Evolutionary conservation across 2,329 filamentous ascomycete species (phyloP).

Genomic region (Endoconidiophora polonica): DNA sequence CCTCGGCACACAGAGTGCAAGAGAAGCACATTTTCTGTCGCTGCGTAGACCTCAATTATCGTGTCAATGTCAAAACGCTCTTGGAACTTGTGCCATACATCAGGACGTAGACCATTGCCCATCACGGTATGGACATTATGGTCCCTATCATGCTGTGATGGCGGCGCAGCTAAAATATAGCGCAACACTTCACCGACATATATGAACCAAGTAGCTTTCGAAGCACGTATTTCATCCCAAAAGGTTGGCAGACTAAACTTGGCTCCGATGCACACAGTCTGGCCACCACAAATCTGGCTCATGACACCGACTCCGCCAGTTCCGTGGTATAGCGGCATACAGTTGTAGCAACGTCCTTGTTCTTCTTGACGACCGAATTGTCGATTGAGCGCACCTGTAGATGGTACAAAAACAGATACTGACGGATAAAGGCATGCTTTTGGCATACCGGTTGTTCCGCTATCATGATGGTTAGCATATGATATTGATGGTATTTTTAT

Average conservation of each 20-base stretch:
- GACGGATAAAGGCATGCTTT: conserved; percentile 51
- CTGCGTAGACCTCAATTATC: conserved; percentile 62
- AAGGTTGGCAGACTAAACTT: conserved; percentile 54
- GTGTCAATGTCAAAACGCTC: conserved; percentile 45
- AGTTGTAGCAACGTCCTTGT: conserved; percentile 46
- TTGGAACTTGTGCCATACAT: conserved; percentile 49
- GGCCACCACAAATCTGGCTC: conserved; percentile 32
- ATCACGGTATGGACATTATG: conserved; percentile 44
- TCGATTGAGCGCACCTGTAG: conserved; percentile 13
- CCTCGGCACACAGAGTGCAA: conserved; percentile 44
- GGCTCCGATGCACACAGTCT: conserved; percentile 44
- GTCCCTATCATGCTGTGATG: conserved; percentile 40
- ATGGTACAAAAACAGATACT: conserved; percentile 21
- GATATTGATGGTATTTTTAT: too few species aligned
- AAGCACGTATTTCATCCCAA: conserved; percentile 55
- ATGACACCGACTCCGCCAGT: conserved; percentile 48
- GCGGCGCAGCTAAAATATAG: conserved; percentile 53
- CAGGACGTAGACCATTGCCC: conserved; percentile 51
- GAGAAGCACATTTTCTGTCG: conserved; percentile 52
- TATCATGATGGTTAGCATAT: conserved; percentile 15
- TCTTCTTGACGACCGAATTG: conserved; percentile 18
- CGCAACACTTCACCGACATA: conserved; percentile 67
- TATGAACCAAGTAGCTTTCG: conserved; percentile 51
- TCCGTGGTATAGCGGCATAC: conserved; percentile 64
- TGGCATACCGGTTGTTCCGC: conserved; percentile 59